Conservation (phyloP, 305 asterid species). For the Fraxinus latifolia region DNA sequence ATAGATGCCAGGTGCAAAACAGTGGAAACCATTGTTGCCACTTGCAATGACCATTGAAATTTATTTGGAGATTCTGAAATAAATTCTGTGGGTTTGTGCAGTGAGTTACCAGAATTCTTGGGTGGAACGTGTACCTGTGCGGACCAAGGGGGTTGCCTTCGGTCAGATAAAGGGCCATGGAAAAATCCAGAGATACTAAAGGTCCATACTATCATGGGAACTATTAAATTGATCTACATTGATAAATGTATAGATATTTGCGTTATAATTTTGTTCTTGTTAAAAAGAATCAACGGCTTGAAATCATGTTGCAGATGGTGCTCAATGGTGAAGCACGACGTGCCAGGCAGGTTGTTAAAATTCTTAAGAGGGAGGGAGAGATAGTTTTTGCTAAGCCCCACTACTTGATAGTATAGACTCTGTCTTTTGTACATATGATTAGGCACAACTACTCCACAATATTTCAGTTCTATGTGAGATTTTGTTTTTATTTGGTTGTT, state of each 20-base stretch:
- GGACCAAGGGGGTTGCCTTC: constrained; percentile 89
- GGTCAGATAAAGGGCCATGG: constrained; percentile 99
- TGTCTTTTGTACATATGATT: constrained; percentile 1
- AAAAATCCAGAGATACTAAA: constrained; percentile 84
- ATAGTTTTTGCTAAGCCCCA: constrained; percentile 88
- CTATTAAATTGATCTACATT: constrained; percentile 17
- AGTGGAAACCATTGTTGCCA: constrained; percentile 9
- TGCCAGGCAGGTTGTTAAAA: constrained; percentile 89
- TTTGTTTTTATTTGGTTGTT: constrained; percentile 19
- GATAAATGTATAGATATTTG: background rate
- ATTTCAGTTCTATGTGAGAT: constrained; percentile 8
- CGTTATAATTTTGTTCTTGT: background rate
- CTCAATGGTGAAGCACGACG: constrained; percentile 77
- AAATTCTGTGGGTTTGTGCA: constrained; percentile 38
- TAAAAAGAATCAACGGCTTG: constrained; percentile 19
- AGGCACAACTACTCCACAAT: constrained; percentile 3
- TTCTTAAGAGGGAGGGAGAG: constrained; percentile 89
- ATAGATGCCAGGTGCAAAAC: constrained; percentile 72
- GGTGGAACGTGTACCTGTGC: constrained; percentile 89
- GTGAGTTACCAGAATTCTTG: constrained; percentile 88
- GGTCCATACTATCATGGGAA: constrained; percentile 37
- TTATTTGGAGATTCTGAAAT: background rate
- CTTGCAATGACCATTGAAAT: background rate
- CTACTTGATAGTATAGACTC: constrained; percentile 50
- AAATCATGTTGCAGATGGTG: constrained; percentile 64